Base-by-base conservation (phyloP, 2,329 filamentous ascomycete genomes). In the Scytalidium lignicola region DNA sequence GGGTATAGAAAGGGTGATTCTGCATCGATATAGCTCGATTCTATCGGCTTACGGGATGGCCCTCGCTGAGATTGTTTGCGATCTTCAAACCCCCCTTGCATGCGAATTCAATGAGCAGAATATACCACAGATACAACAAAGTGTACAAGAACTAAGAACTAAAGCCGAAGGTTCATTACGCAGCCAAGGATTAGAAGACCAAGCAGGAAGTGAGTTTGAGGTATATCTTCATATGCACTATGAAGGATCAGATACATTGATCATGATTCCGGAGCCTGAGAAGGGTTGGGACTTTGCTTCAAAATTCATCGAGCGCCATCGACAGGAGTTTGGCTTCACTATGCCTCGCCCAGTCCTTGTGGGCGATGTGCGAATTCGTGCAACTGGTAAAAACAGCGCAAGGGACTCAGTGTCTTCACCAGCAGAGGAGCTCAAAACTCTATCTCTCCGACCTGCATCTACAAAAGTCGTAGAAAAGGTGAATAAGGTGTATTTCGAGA, bases 151-250 rank as follows among this genome's bases (percentile, higher is more conserved):
- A 67, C 21, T 91, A 90, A 68, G 86, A 95, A 79, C 75, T 82
- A 20, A 83, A 86, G 43, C 74, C 95, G 26, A 90, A 86, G 68
- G 75, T 79, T 13, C 88, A 84, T 61, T 90, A 88, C 0, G 76
- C 74, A 0, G 70, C 74, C 90, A 96, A 66, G 90, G 90, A 0
- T 95, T 95, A 61, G 71, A 75, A 1, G 79, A 85, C 41, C 69
- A 79, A 6, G 80, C 88, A 28, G 86, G 95, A n/a, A 75, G 82
- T 0, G 93, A 91, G 60, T 13, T 79, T 80, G 90, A 95, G 64
- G 86, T 93, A 63, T 96, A 95, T 59, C 80, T 96, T 50, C 95
- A 96, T 65, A 89, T 96, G 83, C 76, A 90, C 47, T 95, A 95
- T 61, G 80, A 88, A 20, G 90, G 90, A 13, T 95, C 89, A 0